Base-by-base conservation (phyloP, 371 early-diverging fungal species). In the Zychaea mexicana region DNA sequence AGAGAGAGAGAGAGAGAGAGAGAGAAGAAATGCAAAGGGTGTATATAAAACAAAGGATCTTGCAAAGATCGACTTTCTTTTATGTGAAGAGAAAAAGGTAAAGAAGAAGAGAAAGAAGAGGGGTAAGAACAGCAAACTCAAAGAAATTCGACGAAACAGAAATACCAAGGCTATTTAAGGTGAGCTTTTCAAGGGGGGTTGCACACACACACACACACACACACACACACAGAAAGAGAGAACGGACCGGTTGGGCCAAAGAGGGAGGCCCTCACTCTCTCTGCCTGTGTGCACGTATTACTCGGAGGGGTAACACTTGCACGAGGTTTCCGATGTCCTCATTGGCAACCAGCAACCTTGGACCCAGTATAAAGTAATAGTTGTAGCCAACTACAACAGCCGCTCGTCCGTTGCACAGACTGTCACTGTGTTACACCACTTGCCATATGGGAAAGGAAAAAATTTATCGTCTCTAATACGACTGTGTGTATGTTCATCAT, bases 31-130 rank as follows among this genome's bases (percentile, higher is more conserved):
- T 45, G 52, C 31, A 59, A 39, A 32, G 13, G 32, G 38, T 49
- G n/a, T n/a, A 53, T 36, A n/a, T n/a, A n/a, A 57, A 59, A 53
- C 53, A 66, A 54, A 66, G 61, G 68, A 68, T 60, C 68, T 68
- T 64, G 17, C 68, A 68, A 68, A 68, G 68, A 69, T 69, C 69
- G 46, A 65, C 65, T 62, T 56, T 54, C 55, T 57, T 39, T 36
- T 46, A 30, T 62, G 32, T 9, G 22, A 19, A 46, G 46, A 22
- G 36, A 46, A 55, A 60, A 47, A 66, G 52, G 21, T 12, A 42
- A 42, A 42, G 15, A 42, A 15, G n/a, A 42, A 42, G 15, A n/a
- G 15, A 42, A 15, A 62, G 42, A 27, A 42, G 47, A 57, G 61
- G 49, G 57, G 57, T n/a, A n/a, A 56, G 52, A 56, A 58, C 21